Conservation (phyloP, 2,329 filamentous ascomycete genomes). For the Atkinsonella hypoxylon region DNA sequence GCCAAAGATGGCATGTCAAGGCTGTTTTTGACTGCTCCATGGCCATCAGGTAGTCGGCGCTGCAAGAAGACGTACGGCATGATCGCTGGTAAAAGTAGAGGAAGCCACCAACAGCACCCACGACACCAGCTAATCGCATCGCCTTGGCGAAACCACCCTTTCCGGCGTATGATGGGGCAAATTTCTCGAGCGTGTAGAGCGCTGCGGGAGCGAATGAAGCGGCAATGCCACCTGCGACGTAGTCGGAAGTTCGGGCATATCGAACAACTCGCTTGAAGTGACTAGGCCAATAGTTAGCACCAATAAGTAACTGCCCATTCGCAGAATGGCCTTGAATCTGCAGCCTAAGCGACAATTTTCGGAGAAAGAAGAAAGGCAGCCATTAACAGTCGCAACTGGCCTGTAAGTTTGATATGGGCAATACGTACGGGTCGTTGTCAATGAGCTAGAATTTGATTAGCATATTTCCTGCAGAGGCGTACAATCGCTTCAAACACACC, state of each 20-base stretch:
- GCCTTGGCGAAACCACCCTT: slow-evolving; percentile 71
- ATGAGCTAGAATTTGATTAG: slow-evolving; percentile 59
- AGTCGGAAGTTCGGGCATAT: slow-evolving; percentile 82
- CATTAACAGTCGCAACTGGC: background rate
- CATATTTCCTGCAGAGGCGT: slow-evolving; percentile 10
- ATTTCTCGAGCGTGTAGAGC: slow-evolving; percentile 69
- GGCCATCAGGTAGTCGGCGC: background rate
- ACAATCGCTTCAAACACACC: slow-evolving; percentile 41
- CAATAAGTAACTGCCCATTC: background rate
- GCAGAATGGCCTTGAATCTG: too few relatives aligned
- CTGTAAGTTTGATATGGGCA: background rate
- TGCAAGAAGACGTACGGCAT: slow-evolving; percentile 46
- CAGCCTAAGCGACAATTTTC: too few relatives aligned
- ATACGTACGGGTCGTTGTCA: slow-evolving; percentile 86
- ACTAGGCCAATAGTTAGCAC: slow-evolving; percentile 35
- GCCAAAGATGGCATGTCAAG: background rate
- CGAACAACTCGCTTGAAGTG: slow-evolving; percentile 82
- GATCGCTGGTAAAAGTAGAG: slow-evolving; percentile 78
- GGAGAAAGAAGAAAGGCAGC: too few relatives aligned
- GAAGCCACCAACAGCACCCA: slow-evolving; percentile 70
- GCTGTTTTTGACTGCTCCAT: background rate
- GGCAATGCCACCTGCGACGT: slow-evolving; percentile 54
- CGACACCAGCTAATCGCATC: slow-evolving; percentile 64
- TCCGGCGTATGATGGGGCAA: slow-evolving; percentile 75
- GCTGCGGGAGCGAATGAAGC: slow-evolving; percentile 62